These are phyloP conservation scores for Medicago lupulina DNA, from an alignment of 306 rosid species.

Conservation along the genomic window DNA sequence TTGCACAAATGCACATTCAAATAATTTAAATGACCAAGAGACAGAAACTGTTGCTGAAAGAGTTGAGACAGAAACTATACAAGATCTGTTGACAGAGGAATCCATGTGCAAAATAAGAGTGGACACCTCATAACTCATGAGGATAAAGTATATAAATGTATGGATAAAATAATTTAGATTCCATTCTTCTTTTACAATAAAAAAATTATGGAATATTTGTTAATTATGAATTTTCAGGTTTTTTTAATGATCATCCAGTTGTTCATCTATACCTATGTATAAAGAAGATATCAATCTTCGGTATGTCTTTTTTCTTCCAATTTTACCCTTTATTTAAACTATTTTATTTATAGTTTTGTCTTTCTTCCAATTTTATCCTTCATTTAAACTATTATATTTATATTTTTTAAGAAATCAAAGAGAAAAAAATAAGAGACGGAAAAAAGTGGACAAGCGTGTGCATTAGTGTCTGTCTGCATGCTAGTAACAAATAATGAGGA, in stretches of 20 bases:
- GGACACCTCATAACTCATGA: conserved; percentile 31
- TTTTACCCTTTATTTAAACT: neutral
- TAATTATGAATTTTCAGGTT: conserved; percentile 17
- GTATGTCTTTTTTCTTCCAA: too few species aligned
- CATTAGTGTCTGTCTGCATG: neutral
- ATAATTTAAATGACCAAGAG: neutral
- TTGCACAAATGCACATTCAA: neutral
- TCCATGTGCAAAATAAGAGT: conserved; percentile 10
- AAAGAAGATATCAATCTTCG: neutral
- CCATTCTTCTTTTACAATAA: neutral
- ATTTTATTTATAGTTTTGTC: neutral
- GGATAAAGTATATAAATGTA: neutral
- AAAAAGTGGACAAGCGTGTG: neutral
- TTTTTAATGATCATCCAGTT: neutral
- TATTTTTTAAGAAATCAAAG: too few species aligned
- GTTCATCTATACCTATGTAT: neutral
- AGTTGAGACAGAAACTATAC: conserved; percentile 8
- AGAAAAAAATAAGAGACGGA: neutral
- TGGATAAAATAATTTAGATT: conserved; percentile 27
- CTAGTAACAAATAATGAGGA: neutral
- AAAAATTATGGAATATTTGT: conserved; percentile 28
- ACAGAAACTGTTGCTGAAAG: conserved; percentile 7
- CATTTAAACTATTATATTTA: too few species aligned
- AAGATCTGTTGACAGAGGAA: conserved; percentile 1
- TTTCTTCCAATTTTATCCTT: too few species aligned